Evolutionary conservation across 306 rosid species (phyloP).

Genomic region (Vigna reflexopilosa): DNA sequence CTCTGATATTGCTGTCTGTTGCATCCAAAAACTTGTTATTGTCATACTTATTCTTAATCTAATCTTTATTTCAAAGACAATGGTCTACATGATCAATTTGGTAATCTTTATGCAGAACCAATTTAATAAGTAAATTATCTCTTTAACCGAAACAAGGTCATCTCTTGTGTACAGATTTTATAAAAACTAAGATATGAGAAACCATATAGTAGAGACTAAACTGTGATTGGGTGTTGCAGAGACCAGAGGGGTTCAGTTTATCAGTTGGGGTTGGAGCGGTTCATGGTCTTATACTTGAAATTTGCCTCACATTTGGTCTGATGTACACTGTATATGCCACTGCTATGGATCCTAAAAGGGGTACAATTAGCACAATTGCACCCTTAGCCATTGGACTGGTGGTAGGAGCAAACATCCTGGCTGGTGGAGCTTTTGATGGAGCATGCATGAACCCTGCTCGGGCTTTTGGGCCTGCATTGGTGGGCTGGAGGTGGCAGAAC

Average conservation of each 20-base stretch:
- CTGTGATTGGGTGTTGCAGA: conserved; percentile 48
- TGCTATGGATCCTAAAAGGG: conserved; percentile 91
- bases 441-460: conserved; percentile 95
- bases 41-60: too few species aligned
- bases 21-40: not conserved
- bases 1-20: not conserved
- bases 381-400: conserved; percentile 80
- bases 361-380: conserved; percentile 61
- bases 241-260: conserved; percentile 67
- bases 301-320: conserved; percentile 75
- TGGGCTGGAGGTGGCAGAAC: conserved; percentile 87
- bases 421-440: conserved; percentile 80
- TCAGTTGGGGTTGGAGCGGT: conserved; percentile 56
- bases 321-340: conserved; percentile 85
- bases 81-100: too few species aligned
- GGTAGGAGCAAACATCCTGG: conserved; percentile 82
- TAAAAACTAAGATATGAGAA: too few species aligned
- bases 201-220: too few species aligned
- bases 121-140: too few species aligned
- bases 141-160: too few species aligned
- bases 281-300: conserved; percentile 71
- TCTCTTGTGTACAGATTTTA: too few species aligned
- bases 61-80: too few species aligned
- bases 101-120: too few species aligned
- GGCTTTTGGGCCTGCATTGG: conserved; percentile 90